Conservation (phyloP, 129 eudicot genomes). For the Arctium lappa region DNA sequence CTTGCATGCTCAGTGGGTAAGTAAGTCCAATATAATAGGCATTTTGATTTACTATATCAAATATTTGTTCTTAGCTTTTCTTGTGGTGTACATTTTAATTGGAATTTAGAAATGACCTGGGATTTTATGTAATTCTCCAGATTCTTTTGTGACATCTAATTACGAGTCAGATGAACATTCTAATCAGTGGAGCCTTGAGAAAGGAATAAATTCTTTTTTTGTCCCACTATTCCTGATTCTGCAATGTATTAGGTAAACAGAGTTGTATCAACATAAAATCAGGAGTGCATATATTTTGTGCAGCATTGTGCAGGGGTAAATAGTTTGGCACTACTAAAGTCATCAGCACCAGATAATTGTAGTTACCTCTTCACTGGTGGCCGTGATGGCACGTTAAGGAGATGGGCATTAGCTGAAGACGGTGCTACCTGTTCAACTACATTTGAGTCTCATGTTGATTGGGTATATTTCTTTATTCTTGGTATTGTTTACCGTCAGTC, state of each 20-base stretch:
- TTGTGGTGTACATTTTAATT: neutral
- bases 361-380: conserved; percentile 82
- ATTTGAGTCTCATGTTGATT: conserved; percentile 95
- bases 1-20: neutral
- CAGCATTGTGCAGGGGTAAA: conserved; percentile 96
- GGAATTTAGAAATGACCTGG: neutral
- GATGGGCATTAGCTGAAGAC: conserved; percentile 80
- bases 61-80: neutral
- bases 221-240: neutral
- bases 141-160: neutral
- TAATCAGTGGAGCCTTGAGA: neutral
- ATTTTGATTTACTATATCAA: neutral
- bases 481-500: neutral
- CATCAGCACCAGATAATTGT: conserved; percentile 45
- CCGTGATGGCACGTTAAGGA: conserved; percentile 92
- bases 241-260: neutral
- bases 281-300: conserved; percentile 8
- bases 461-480: conserved; percentile 48
- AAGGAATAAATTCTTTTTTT: neutral
- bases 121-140: neutral
- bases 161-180: neutral
- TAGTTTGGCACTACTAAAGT: conserved; percentile 72
- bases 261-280: neutral
- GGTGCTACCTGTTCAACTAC: conserved; percentile 76
- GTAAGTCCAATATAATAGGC: neutral